Conservation (phyloP, 1,139 yeast genomes). For the Geotrichum klebahnii region DNA sequence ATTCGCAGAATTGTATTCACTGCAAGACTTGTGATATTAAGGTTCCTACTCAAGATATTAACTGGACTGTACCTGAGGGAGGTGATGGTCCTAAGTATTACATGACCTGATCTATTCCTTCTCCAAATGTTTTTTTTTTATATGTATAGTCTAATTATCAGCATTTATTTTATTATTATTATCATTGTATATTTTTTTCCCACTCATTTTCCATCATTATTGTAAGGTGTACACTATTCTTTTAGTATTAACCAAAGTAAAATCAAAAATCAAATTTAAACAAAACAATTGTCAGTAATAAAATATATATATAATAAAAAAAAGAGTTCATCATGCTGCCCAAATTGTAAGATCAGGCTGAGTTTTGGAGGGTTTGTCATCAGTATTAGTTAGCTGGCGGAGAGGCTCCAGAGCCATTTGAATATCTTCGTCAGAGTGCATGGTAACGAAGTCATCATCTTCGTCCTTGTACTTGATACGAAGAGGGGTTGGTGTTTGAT, state of each 20-base stretch:
- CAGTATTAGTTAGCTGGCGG: not conserved
- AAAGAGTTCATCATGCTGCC: constrained; percentile 15
- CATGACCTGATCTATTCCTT: constrained; percentile 49
- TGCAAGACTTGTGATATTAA: constrained; percentile 98
- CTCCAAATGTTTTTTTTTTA: not conserved
- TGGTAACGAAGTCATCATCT: constrained; percentile 88
- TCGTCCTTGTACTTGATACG: constrained; percentile 85
- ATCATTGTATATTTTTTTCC: no score
- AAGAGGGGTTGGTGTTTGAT: constrained; percentile 40
- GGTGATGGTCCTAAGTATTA: constrained; percentile 96
- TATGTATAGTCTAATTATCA: no score
- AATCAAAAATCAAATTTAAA: not conserved
- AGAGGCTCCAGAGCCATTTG: constrained; percentile 41
- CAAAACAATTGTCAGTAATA: not conserved
- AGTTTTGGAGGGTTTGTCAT: constrained; percentile 4
- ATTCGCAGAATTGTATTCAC: constrained; percentile 94
- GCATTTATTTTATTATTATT: not conserved
- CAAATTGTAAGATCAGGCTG: constrained; percentile 12
- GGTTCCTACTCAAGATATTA: constrained; percentile 88
- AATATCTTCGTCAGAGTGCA: constrained; percentile 76
- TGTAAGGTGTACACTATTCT: no score
- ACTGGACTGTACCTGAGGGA: constrained; percentile 96
- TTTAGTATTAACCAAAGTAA: no score
- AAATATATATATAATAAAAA: not conserved
- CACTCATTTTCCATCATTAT: no score